Percentiles rank a stretch among this genome's conserved stretches.
Evolutionary conservation across 352 stramenopile genomes (phyloP).

Genomic region (Elongisporangium senticosum): DNA sequence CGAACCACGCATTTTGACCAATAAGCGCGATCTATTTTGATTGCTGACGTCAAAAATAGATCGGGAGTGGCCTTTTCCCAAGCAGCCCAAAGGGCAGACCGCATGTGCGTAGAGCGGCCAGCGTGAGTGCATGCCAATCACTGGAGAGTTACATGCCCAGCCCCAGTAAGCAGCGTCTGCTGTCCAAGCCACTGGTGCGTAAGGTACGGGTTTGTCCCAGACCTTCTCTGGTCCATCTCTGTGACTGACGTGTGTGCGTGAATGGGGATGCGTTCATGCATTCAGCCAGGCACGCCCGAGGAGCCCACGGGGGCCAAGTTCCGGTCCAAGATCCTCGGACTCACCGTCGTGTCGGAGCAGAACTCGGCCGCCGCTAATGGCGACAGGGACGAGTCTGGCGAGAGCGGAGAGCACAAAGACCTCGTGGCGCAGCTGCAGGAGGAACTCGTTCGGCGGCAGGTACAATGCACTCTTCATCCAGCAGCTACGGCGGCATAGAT

Average conservation of each 20-base stretch:
- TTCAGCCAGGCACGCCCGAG: constrained; percentile 22
- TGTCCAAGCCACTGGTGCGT: not conserved
- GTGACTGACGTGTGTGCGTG: not conserved
- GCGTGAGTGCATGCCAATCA: not conserved
- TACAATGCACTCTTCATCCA: constrained; percentile 5
- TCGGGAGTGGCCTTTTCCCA: no score
- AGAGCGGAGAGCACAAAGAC: constrained; percentile 36
- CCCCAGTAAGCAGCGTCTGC: not conserved
- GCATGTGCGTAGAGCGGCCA: not conserved
- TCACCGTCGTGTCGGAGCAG: constrained; percentile 41
- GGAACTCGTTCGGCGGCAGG: constrained; percentile 52
- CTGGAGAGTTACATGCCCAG: not conserved
- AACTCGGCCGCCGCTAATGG: constrained; percentile 21
- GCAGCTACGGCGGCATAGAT: not conserved
- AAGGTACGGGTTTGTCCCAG: not conserved
- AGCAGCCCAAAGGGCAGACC: not conserved
- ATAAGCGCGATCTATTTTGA: not conserved
- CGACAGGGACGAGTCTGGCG: constrained; percentile 18
- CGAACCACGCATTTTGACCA: not conserved
- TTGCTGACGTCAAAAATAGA: not conserved
- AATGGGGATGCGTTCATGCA: not conserved
- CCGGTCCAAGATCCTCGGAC: constrained; percentile 42
- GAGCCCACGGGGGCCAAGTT: constrained; percentile 36
- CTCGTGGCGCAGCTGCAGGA: constrained; percentile 52
- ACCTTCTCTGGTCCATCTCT: not conserved